These are phyloP conservation scores for Nigrospora oryzae DNA, from an alignment of 2,329 filamentous ascomycete genomes.

Conservation along the genomic window DNA sequence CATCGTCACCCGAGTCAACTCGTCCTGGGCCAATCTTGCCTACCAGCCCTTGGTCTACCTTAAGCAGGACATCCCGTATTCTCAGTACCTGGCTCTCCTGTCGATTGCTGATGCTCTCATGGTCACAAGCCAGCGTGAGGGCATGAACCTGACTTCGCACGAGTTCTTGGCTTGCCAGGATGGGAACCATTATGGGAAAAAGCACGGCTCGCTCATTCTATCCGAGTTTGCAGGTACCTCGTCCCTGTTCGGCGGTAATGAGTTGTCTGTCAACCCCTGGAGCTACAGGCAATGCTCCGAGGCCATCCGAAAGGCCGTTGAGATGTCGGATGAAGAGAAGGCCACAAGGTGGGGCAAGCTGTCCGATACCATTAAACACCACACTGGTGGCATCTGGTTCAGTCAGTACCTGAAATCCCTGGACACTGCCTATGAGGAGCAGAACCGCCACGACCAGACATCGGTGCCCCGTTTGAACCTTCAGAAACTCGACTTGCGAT, in stretches of 20 bases:
- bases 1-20: constrained; percentile 92
- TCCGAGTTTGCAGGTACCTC: constrained; percentile 94
- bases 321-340: constrained; percentile 72
- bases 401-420: constrained; percentile 65
- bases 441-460: constrained; percentile 75
- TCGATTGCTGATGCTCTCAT: constrained; percentile 86
- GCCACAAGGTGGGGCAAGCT: constrained; percentile 65
- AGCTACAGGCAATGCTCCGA: constrained; percentile 84
- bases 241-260: constrained; percentile 71
- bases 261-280: constrained; percentile 90
- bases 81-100: constrained; percentile 86
- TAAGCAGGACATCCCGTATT: constrained; percentile 88
- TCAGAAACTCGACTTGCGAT: constrained; percentile 53
- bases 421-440: constrained; percentile 70
- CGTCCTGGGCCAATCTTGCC: constrained; percentile 78
- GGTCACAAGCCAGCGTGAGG: constrained; percentile 91
- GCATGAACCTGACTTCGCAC: constrained; percentile 94
- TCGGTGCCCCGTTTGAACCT: constrained; percentile 79
- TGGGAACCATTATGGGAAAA: constrained; percentile 62
- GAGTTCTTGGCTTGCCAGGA: constrained; percentile 94
- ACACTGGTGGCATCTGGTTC: constrained; percentile 83
- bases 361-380: constrained; percentile 63
- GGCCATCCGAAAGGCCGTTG: constrained; percentile 74
- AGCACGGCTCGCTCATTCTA: constrained; percentile 80
- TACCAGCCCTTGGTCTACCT: constrained; percentile 91